These are phyloP conservation scores for Coemansia sp. DNA, from an alignment of 192 early-diverging fungal species.

Conservation along the genomic window DNA sequence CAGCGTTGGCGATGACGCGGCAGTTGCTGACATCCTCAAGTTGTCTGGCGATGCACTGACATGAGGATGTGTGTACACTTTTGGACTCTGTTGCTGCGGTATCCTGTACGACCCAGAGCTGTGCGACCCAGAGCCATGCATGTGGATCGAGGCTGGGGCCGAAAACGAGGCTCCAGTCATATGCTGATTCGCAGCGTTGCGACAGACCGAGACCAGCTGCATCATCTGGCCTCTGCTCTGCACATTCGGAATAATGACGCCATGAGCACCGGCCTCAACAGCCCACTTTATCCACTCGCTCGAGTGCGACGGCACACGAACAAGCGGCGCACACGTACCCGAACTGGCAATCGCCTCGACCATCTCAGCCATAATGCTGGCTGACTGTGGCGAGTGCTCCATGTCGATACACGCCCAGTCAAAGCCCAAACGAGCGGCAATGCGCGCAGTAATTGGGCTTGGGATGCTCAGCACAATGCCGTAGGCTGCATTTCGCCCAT, in stretches of 20 bases:
- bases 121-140: not conserved
- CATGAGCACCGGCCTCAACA: constrained; percentile 43
- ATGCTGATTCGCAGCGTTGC: not conserved
- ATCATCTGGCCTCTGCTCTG: constrained; percentile 34
- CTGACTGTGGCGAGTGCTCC: constrained; percentile 28
- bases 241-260: constrained; percentile 37
- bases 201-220: constrained; percentile 14
- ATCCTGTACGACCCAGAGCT: too few species aligned
- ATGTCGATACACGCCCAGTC: constrained; percentile 50
- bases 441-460: constrained; percentile 31
- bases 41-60: not conserved
- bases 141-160: not conserved
- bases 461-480: constrained; percentile 46
- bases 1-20: not conserved
- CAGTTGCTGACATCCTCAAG: not conserved
- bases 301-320: constrained; percentile 41
- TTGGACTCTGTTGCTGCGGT: not conserved
- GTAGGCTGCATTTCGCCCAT: constrained; percentile 12
- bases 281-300: constrained; percentile 41
- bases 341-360: constrained; percentile 34
- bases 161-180: not conserved
- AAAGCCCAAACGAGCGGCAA: constrained; percentile 35
- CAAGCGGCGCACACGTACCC: constrained; percentile 26
- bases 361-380: constrained; percentile 44
- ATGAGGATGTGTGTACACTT: not conserved